Conservation (phyloP, 257 asterid genomes). For the Solanum paucissectum region DNA sequence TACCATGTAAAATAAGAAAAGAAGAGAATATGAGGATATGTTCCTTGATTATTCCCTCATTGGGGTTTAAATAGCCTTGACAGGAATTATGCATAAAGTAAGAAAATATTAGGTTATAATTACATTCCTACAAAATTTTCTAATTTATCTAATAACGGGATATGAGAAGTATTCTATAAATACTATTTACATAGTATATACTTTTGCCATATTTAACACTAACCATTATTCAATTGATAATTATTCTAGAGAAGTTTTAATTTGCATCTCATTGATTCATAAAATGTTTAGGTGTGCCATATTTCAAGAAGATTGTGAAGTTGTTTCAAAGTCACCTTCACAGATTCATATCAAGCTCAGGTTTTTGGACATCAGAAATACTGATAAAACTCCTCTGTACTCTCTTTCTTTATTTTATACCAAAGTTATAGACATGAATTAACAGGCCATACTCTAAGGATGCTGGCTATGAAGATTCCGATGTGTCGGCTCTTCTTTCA, state of each 20-base stretch:
- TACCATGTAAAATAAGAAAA: not conserved
- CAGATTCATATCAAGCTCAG: conserved; percentile 72
- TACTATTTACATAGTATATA: not conserved
- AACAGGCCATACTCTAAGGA: conserved; percentile 95
- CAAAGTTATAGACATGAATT: conserved; percentile 7
- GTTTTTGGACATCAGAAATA: conserved; percentile 27
- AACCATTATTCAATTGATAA: not conserved
- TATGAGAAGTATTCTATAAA: not conserved
- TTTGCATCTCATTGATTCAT: conserved; percentile 8
- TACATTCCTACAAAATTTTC: not conserved
- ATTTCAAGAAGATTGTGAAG: conserved; percentile 84
- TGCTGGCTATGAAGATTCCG: conserved; percentile 76
- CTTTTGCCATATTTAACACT: not conserved
- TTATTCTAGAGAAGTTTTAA: not conserved
- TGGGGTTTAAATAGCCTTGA: not conserved
- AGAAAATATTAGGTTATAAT: not conserved
- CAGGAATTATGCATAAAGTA: not conserved
- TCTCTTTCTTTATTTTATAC: not conserved
- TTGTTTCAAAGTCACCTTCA: conserved; percentile 58
- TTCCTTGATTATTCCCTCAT: not conserved
- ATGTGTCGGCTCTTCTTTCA: conserved; percentile 72
- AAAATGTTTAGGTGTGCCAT: conserved; percentile 68
- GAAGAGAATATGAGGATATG: not conserved
- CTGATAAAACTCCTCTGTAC: not conserved
- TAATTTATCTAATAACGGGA: not conserved